Evolutionary conservation across 202 grass and related monocot species (phyloP).

Genomic region (Panicum hallii): DNA sequence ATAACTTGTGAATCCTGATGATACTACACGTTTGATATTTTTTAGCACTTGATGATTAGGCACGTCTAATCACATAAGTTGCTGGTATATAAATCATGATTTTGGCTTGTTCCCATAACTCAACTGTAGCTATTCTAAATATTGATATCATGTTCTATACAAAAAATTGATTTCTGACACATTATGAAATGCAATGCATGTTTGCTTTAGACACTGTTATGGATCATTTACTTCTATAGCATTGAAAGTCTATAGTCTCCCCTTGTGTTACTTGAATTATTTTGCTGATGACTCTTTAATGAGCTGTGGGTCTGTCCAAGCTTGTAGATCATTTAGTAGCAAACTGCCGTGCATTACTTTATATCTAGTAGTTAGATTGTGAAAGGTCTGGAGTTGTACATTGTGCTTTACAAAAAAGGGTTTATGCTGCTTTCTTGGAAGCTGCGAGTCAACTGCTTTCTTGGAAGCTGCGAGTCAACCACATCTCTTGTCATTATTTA

Average conservation of each 20-base stretch:
- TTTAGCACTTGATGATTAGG: neutral
- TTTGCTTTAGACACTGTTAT: neutral
- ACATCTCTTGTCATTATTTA: neutral
- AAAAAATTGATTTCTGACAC: neutral
- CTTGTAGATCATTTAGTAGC: constrained; percentile 4
- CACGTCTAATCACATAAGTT: neutral
- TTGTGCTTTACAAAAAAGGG: neutral
- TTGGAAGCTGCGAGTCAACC: neutral
- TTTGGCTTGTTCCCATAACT: neutral
- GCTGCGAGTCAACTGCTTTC: neutral
- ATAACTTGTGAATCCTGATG: neutral
- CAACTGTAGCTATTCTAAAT: neutral
- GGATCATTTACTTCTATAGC: neutral
- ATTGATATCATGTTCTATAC: neutral
- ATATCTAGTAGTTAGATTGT: neutral
- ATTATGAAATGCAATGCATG: neutral
- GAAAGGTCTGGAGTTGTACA: neutral
- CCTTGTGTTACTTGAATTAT: neutral
- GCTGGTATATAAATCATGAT: neutral
- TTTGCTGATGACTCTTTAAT: neutral
- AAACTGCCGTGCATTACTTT: neutral
- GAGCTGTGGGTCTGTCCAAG: neutral
- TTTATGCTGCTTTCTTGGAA: constrained; percentile 1
- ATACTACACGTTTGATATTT: neutral
- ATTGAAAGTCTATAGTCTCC: neutral